These are phyloP conservation scores for Arabidopsis suecica DNA, from an alignment of 345 rosid species.

Conservation along the genomic window DNA sequence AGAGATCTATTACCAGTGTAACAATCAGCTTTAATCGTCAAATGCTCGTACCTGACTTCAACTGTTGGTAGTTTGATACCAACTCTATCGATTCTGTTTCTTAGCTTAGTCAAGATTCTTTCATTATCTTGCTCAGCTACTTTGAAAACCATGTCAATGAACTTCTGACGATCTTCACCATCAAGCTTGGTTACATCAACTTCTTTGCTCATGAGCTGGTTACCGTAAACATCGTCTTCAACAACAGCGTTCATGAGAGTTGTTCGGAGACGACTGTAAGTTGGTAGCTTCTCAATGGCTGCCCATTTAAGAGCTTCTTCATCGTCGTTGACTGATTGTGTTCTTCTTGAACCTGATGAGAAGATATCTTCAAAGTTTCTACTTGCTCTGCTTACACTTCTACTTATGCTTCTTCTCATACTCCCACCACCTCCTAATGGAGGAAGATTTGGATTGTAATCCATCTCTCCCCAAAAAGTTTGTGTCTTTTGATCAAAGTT, in stretches of 20 bases:
- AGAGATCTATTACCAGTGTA: constrained; percentile 81
- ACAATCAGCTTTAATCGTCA: constrained; percentile 77
- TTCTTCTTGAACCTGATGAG: constrained; percentile 49
- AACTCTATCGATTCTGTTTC: constrained; percentile 85
- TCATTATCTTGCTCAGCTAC: constrained; percentile 94
- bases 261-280: constrained; percentile 75
- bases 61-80: constrained; percentile 82
- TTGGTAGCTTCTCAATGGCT: constrained; percentile 86
- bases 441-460: constrained; percentile 38
- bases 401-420: constrained; percentile 51
- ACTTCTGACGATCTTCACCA: constrained; percentile 63
- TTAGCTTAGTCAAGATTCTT: constrained; percentile 69
- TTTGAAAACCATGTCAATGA: constrained; percentile 73
- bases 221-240: constrained; percentile 56
- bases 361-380: constrained; percentile 69
- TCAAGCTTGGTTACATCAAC: constrained; percentile 82
- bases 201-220: constrained; percentile 48
- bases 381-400: constrained; percentile 67
- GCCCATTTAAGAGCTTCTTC: constrained; percentile 98
- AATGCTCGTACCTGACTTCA: constrained; percentile 72
- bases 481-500: not conserved
- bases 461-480: not conserved
- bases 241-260: constrained; percentile 62
- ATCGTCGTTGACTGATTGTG: constrained; percentile 61
- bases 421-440: constrained; percentile 39